Evolutionary conservation across 2,329 filamentous ascomycete species (phyloP), one percentile per base, ranked within the genome.

Genomic region (Ophiostoma ulmi): DNA sequence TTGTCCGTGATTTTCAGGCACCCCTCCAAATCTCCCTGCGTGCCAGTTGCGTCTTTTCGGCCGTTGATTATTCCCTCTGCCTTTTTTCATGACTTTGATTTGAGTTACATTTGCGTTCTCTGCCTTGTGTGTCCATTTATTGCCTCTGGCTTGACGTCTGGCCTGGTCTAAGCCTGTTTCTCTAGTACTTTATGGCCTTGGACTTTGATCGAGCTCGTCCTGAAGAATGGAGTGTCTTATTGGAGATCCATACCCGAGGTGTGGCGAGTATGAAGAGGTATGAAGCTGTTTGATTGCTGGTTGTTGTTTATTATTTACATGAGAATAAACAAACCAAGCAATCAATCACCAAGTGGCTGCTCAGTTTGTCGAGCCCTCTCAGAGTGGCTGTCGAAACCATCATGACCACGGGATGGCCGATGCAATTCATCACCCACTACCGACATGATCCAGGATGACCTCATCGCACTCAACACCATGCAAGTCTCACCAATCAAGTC

Each of bases 11-110:
- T 58, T 31, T 55, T 35, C 67, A 26, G 48, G 48, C 44, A 39
- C 67, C 61, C 67, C 55, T 44, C 58, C 66, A 20, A 69, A 74
- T 73, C 68, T 73, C 73, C 68, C 72, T 73, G 73, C 73, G 70
- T 74, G 73, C 73, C 73, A 74, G 72, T 72, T 64, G 64, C 58
- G 17, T 36, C 55, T 66, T 70, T 58, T 17, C 5, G n/a, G 26
- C 31, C n/a, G 48, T 55, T 13, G 35, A 38, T 22, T 35, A 48
- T 20, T 17, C 14, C 52, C 22, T 22, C 4, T 58, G 52, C 52
- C 52, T 14, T 26, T 13, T 26, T 48, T 48, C 44, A 48, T 20
- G 44, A 20, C 44, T 17, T 48, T 48, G 6, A 48, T 48, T 48
- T 48, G 44, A 48, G 6, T 64, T 64, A 39, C 14, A 63, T 63